Base-by-base conservation (phyloP, 345 rosid species). In the Punica granatum region DNA sequence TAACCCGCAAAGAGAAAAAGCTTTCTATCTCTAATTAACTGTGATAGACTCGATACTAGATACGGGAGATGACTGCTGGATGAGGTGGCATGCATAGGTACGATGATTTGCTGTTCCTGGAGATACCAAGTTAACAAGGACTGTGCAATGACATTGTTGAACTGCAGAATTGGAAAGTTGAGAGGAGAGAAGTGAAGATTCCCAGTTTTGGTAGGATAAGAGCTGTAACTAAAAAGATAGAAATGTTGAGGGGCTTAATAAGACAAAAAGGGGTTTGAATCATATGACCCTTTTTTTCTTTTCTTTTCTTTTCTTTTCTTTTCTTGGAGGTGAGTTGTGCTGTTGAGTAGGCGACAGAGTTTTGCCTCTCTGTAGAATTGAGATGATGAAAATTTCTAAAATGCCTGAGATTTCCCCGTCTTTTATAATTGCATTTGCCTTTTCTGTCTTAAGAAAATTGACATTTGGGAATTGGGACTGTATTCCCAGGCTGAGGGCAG, bases 141-240 rank as follows among this genome's bases (percentile, higher is more conserved):
- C 61, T 26, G 32, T 8, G 61, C 61, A 28, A 56, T 56, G 61
- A 56, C n/a, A 30, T 30, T 28, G 28, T 30, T 33, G 11, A 7
- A 56, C 32, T 3, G 33, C 34, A 28, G 30, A 56, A 21, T 23
- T 23, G 2, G 31, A 53, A 53, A 53, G 59, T 53, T 25, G 25
- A 18, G 54, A 21, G 7, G 59, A 18, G 3, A 11, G 21, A 13
- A 53, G 61, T 56, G 25, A 56, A 56, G 28, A 28, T 56, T 56
- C 61, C 34, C 61, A 56, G 34, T 56, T 56, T 56, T 56, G 33
- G 61, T 56, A 56, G 61, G 61, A 26, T 56, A 54, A 23, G 60
- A 56, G 61, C 34, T 56, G 61, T 56, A 56, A 30, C 4, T 56
- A 14, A 13, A 37, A 12, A 26, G 32, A 56, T 56, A 26, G 61